Conservation (phyloP, 257 asterid species). For the Penstemon newberryi region DNA sequence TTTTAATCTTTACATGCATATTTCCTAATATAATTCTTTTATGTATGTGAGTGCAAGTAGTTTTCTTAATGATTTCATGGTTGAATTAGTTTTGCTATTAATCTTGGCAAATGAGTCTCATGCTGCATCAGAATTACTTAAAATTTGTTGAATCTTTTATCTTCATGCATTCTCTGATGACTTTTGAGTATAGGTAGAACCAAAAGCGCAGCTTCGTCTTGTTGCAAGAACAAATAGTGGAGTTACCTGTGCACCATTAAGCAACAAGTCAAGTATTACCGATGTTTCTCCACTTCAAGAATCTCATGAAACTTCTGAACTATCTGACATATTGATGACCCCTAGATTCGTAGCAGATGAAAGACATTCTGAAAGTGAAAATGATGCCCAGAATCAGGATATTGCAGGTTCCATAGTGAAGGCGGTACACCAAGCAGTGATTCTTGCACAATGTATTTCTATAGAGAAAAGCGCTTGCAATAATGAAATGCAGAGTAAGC, state of each 20-base stretch:
- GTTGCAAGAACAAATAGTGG: constrained; percentile 42
- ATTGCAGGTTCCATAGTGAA: constrained; percentile 51
- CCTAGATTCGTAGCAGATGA: constrained; percentile 63
- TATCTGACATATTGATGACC: constrained; percentile 77
- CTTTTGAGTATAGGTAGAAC: constrained; percentile 5
- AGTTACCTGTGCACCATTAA: constrained; percentile 30
- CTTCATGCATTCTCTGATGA: neutral
- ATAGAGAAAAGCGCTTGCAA: constrained; percentile 66
- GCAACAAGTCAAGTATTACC: constrained; percentile 33
- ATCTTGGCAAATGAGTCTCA: no score
- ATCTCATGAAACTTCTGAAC: constrained; percentile 59
- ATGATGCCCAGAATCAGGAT: constrained; percentile 37
- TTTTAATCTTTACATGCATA: no score
- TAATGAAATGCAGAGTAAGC: constrained; percentile 82
- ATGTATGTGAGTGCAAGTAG: no score
- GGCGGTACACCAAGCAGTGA: constrained; percentile 74
- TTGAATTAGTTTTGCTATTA: neutral
- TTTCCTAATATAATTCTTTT: no score
- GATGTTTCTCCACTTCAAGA: constrained; percentile 38
- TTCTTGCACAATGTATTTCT: constrained; percentile 71
- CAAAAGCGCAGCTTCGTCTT: constrained; percentile 14
- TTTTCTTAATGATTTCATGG: neutral
- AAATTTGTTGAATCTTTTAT: neutral
- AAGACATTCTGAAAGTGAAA: constrained; percentile 37
- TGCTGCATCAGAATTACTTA: no score